Base-by-base conservation (phyloP, 1,139 yeast genomes). In the Saccharomyces hybrid region DNA sequence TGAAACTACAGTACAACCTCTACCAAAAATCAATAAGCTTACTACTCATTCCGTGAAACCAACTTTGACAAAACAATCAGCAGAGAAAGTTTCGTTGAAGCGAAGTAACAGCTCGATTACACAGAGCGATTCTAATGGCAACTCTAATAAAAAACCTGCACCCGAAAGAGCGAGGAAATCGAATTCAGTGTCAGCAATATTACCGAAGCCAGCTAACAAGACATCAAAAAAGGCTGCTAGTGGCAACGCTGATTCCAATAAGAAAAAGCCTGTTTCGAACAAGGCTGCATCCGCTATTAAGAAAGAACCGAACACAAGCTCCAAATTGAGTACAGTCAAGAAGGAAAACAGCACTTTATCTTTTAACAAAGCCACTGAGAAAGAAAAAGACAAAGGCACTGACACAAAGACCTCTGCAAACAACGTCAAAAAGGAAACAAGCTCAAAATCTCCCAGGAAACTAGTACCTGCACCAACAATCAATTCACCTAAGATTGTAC, bases 391-490 rank as follows among this genome's bases (percentile, higher is more conserved):
- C 7, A 38, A 38, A 16, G n/a, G 44, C 7, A 8, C 48, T 3
- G 31, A 26, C 0, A 1, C 48, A 13, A 46, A 46, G 2, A 46
- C 1, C 28, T 46, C 48, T 25, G 11, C 28, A 1, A 25, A 7
- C 31, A 14, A 13, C 48, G 16, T 25, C 0, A 46, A 11, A 25
- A 56, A 47, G 46, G 55, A 44, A 34, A 0, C 25, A 38, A 20
- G 4, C 11, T 9, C 56, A 7, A 62, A 59, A 46, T 57, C 64
- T 5, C 65, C 68, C 7, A 57, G 57, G 47, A 61, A 58, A 41
- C 50, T 62, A 23, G 53, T 57, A 7, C 53, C 62, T 66, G 64
- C 59, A 65, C 67, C 60, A 66, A 67, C 63, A 65, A 62, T 55
- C 62, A 63, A 54, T 64, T 64, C 62, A 2, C 64, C 66, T 13